Conservation (phyloP, 2,329 filamentous ascomycete species). For the Calonectria hawksworthii region DNA sequence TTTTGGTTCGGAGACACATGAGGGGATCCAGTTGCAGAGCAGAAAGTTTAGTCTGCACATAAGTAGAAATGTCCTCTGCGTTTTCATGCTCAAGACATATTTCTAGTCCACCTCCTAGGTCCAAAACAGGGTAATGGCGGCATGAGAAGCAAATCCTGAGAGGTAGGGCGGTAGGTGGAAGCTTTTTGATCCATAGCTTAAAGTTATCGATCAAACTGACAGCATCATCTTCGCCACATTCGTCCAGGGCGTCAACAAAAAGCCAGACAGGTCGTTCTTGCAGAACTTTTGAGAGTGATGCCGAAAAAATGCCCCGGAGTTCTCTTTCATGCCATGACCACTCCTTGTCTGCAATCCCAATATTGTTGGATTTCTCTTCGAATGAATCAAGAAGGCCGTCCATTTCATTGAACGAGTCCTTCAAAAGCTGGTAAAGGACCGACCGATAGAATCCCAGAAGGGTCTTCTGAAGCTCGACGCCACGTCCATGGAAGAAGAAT, state of each 20-base stretch:
- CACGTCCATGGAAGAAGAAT: neutral
- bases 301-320: constrained; percentile 37
- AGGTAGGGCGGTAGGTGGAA: constrained; percentile 6
- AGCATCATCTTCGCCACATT: constrained; percentile 47
- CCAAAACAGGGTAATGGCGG: constrained; percentile 49
- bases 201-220: constrained; percentile 35
- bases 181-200: constrained; percentile 32
- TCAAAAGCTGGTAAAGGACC: constrained; percentile 51
- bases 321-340: constrained; percentile 44
- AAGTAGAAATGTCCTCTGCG: constrained; percentile 46
- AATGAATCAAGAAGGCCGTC: constrained; percentile 36
- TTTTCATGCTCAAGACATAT: constrained; percentile 51
- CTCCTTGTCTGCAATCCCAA: constrained; percentile 22
- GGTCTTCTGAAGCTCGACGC: neutral
- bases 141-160: constrained; percentile 50
- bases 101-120: constrained; percentile 29
- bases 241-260: constrained; percentile 55
- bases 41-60: constrained; percentile 43
- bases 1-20: constrained; percentile 26
- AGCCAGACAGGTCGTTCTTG: constrained; percentile 39
- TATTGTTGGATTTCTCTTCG: neutral
- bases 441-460: neutral
- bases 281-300: constrained; percentile 38
- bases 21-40: neutral
- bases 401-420: constrained; percentile 35